Evolutionary conservation across 169 alveolate species (phyloP), one percentile per base, ranked within the genome.

Genomic region (Babesia bigemina): DNA sequence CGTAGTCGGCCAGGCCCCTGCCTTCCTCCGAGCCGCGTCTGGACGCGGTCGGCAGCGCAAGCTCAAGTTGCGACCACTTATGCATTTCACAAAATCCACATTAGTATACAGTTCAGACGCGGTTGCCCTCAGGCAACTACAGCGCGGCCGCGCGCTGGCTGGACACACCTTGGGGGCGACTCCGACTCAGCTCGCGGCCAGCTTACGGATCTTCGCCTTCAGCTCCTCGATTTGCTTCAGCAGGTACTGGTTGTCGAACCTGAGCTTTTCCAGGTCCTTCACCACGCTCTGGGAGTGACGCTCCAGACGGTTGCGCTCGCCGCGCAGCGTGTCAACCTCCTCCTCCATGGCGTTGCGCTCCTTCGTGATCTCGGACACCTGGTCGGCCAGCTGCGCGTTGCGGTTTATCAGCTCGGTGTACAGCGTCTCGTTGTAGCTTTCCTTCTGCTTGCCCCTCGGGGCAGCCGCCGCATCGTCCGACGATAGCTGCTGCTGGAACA

Each of bases 251-350:
- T 73, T 72, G 60, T 81, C 88, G 42, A 63, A 66, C 55, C 9
- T 81, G 28, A 81, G 47, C 21, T 72, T 81, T 59, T 81, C 88
- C 22, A 71, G 60, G 65, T 81, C 88, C 73, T 74, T 63, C 21
- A 67, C 36, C 13, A 70, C 81, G 42, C 88, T 69, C 60, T 81
- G 79, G 19, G 79, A 61, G 21, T 81, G 88, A 33, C 73, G 71
- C 49, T 81, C 82, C 10, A 81, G 88, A 45, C 88, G 13, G 53
- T 81, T 81, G 45, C 76, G 75, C 19, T 81, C 88, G 21, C 79
- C 79, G 11, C 67, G 50, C n/a, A 69, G 75, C 16, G 63, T 42
- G 56, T 81, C 79, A 14, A 57, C 24, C 36, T 72, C 74, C 33
- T 53, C 79, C 36, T 81, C 78, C 36, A 63, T 13, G 42, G 63